Evolutionary conservation across 2,329 filamentous ascomycete genomes (phyloP).

Genomic region (Claviceps spartinae): DNA sequence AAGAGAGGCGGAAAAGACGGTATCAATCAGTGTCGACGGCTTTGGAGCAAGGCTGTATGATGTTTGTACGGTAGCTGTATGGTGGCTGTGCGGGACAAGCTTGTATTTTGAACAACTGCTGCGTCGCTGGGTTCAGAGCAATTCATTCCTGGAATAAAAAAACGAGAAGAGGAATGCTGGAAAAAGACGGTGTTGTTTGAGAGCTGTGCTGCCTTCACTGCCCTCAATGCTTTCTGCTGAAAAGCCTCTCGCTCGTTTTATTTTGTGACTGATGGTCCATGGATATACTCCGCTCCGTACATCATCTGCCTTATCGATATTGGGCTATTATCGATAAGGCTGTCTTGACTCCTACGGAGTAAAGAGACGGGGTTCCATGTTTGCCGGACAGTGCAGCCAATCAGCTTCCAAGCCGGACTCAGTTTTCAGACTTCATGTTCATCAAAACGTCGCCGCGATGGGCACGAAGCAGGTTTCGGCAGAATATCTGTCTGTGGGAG

Average conservation of each 20-base stretch:
- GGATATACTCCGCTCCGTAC: no score
- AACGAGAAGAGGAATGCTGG: background rate
- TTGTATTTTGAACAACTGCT: background rate
- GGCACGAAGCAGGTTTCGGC: constrained; percentile 20
- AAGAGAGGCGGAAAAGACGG: background rate
- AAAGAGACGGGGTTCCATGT: no score
- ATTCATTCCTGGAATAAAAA: background rate
- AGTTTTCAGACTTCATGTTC: constrained; percentile 20
- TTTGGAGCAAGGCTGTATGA: background rate
- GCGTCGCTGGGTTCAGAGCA: background rate
- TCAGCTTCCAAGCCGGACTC: constrained; percentile 19
- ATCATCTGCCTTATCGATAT: background rate
- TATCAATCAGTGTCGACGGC: background rate
- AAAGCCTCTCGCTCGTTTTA: background rate
- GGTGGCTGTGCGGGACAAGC: background rate
- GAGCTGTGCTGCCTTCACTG: background rate
- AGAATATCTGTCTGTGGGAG: constrained; percentile 60
- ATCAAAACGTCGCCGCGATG: constrained; percentile 12
- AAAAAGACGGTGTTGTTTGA: background rate
- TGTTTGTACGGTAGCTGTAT: background rate
- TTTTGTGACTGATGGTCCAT: no score
- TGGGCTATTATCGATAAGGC: constrained; percentile 1
- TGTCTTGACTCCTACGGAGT: no score
- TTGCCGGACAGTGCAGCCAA: constrained; percentile 17
- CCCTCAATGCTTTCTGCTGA: background rate